phyloP scores from a whole-genome alignment of 129 eudicot species.

The Dittrichia graveolens region DNA sequence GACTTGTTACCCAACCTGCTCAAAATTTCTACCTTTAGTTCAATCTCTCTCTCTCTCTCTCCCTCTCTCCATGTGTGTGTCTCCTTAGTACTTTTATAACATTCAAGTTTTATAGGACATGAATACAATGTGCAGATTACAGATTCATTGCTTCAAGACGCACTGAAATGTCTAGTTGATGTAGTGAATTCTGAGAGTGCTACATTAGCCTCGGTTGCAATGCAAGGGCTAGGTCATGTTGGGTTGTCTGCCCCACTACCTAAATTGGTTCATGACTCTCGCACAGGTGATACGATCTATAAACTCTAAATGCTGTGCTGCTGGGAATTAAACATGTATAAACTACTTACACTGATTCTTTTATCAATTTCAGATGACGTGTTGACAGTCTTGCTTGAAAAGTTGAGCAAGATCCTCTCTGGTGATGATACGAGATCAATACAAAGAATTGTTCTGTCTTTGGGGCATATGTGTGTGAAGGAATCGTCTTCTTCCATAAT shows the following conservation, averaged over 20 bases:
- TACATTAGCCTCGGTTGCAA: conserved; percentile 80
- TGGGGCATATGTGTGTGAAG: conserved; percentile 86
- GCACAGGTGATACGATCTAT: conserved; percentile 49
- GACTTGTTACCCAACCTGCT: no score
- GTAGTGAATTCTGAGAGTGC: conserved; percentile 64
- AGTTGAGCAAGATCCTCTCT: conserved; percentile 73
- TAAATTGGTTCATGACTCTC: conserved; percentile 50
- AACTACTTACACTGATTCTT: conserved; percentile 7
- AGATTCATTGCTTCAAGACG: conserved; percentile 56
- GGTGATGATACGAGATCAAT: conserved; percentile 83
- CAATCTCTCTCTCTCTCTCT: background rate
- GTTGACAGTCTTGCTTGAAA: conserved; percentile 62
- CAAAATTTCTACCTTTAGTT: background rate
- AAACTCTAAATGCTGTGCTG: background rate
- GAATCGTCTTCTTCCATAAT: conserved; percentile 65
- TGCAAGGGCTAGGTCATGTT: conserved; percentile 94
- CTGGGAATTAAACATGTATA: background rate
- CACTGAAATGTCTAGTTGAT: conserved; percentile 65
- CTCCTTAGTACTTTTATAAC: conserved; percentile 16
- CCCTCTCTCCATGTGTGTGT: background rate
- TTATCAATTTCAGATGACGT: conserved; percentile 56
- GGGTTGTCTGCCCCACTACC: conserved; percentile 73
- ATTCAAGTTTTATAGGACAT: background rate
- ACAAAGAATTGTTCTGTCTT: conserved; percentile 68
- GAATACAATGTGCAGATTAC: conserved; percentile 51